Evolutionary conservation across 805 yeast species (phyloP).

Genomic region (Komagataella ulmi): DNA sequence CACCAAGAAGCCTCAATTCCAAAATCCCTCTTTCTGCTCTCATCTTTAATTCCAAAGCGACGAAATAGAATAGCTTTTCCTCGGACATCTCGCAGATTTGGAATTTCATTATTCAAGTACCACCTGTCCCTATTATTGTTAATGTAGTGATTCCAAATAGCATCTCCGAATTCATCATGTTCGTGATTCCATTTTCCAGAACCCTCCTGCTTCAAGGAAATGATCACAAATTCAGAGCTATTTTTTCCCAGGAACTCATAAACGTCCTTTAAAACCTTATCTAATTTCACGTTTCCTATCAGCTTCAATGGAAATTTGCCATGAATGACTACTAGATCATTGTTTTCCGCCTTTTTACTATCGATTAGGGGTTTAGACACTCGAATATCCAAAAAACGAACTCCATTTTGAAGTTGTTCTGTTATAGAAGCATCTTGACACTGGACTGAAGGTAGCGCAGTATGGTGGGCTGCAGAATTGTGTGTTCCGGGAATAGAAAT

Average conservation of each 20-base stretch:
- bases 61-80: conserved; percentile 58
- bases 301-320: conserved; percentile 66
- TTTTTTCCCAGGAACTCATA: conserved; percentile 41
- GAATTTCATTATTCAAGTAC: conserved; percentile 44
- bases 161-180: conserved; percentile 39
- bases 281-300: conserved; percentile 39
- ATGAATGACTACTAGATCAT: conserved; percentile 54
- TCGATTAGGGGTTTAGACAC: conserved; percentile 43
- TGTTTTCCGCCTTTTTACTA: conserved; percentile 15
- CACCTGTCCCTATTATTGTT: conserved; percentile 36
- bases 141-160: conserved; percentile 46
- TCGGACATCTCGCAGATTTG: conserved; percentile 46
- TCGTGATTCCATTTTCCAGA: conserved; percentile 51
- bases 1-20: conserved; percentile 63
- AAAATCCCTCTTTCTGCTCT: conserved; percentile 22
- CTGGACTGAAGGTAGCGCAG: conserved; percentile 33
- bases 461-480: conserved; percentile 60
- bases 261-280: conserved; percentile 39
- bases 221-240: conserved; percentile 46
- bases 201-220: conserved; percentile 68
- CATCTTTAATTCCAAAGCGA: conserved; percentile 49
- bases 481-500: conserved; percentile 79
- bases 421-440: conserved; percentile 54
- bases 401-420: conserved; percentile 58
- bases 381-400: conserved; percentile 62